Evolutionary conservation across 2,329 filamentous ascomycete genomes (phyloP).

Genomic region (Colletotrichum sp.): DNA sequence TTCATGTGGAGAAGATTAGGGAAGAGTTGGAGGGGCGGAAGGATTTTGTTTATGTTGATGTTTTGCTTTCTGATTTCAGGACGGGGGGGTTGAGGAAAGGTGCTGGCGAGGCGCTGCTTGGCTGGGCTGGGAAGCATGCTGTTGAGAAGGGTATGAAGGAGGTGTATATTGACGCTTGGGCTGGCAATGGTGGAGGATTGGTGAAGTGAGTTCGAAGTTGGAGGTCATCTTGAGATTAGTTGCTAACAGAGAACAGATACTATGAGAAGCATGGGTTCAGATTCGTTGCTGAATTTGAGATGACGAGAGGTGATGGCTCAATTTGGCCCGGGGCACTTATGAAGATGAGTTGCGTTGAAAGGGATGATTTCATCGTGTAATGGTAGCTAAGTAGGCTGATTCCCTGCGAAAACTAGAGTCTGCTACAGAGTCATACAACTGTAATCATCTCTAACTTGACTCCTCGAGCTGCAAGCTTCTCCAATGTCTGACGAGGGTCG

Average conservation of each 20-base stretch:
- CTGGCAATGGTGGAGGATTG: conserved; percentile 26
- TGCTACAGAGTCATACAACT: background rate
- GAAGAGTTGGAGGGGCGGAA: background rate
- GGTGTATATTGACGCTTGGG: conserved; percentile 32
- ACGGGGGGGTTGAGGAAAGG: background rate
- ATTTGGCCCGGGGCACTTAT: background rate
- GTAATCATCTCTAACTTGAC: background rate
- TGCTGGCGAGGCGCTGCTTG: conserved; percentile 14
- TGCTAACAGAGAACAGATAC: background rate
- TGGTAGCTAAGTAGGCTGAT: rapidly evolving
- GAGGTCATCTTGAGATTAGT: rapidly evolving
- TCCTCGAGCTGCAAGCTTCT: background rate
- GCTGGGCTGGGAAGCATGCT: conserved; percentile 9
- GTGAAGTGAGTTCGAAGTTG: background rate
- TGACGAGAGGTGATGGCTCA: background rate
- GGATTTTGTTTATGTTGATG: conserved; percentile 20
- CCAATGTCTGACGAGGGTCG: background rate
- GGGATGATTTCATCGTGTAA: rapidly evolving
- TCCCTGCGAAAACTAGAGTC: background rate
- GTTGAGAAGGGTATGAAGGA: conserved; percentile 8
- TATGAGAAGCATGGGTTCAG: background rate
- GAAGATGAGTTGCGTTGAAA: background rate
- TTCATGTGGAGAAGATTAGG: background rate
- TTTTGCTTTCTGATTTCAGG: conserved; percentile 22
- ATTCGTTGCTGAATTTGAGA: background rate